Percentiles rank a stretch among this genome's conserved stretches.
These are phyloP conservation scores for Globisporangium nunn DNA, from an alignment of 352 stramenopile genomes.

Conservation along the genomic window DNA sequence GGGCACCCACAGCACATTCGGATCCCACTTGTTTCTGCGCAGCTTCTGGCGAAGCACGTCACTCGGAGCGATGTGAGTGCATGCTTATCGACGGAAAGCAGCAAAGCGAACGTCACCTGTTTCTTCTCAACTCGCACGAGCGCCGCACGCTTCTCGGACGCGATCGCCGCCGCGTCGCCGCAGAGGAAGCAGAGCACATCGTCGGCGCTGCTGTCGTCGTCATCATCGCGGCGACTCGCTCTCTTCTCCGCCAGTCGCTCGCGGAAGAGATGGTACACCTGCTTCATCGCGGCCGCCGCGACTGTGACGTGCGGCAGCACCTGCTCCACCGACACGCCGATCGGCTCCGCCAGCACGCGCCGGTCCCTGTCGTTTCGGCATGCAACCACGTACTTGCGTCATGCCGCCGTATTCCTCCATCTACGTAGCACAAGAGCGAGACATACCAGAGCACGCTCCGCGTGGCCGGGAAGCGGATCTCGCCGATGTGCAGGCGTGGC, in stretches of 20 bases:
- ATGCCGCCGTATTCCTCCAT: too few species aligned
- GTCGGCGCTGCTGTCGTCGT: conserved; percentile 6
- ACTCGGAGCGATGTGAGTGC: not conserved
- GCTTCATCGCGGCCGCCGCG: conserved; percentile 34
- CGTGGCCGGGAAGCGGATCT: conserved; percentile 63
- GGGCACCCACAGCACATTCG: conserved; percentile 24
- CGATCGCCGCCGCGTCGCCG: conserved; percentile 14
- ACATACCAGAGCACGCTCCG: conserved; percentile 59
- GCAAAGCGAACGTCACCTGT: conserved; percentile 13
- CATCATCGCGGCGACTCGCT: not conserved
- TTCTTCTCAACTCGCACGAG: conserved; percentile 20
- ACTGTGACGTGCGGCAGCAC: conserved; percentile 46
- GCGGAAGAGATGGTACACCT: conserved; percentile 29
- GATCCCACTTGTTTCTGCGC: conserved; percentile 12
- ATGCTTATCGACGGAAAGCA: not conserved
- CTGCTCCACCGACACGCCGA: conserved; percentile 29
- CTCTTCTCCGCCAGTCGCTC: conserved; percentile 1
- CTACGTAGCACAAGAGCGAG: too few species aligned
- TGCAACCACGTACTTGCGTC: not conserved
- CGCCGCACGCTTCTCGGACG: conserved; percentile 5
- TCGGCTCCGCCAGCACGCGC: conserved; percentile 33
- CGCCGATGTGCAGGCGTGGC: conserved; percentile 37
- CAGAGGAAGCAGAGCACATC: conserved; percentile 35
- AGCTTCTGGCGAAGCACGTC: conserved; percentile 6
- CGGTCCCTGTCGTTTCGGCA: conserved; percentile 36